A percentile compares a stretch with the other conserved stretches of the same genome.
phyloP scores from a whole-genome alignment of 805 yeast genomes.

The Kodamaea sagamina region DNA sequence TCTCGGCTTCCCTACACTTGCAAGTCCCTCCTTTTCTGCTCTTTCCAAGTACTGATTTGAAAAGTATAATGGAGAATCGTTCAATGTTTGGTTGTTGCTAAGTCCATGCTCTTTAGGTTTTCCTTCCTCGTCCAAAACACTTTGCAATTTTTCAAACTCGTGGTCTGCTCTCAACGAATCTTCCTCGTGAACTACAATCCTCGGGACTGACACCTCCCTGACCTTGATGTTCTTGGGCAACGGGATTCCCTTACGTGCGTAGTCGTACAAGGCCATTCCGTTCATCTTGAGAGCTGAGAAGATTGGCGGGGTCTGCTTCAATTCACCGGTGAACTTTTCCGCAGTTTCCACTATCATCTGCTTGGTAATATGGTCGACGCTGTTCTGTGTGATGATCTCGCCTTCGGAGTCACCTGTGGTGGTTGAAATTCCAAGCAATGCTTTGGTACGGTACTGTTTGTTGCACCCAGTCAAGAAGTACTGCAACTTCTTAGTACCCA shows the following conservation, averaged over 20 bases:
- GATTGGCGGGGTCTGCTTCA: slow-evolving; percentile 91
- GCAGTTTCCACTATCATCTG: slow-evolving; percentile 53
- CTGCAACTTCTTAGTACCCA: slow-evolving; percentile 82
- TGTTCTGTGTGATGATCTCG: slow-evolving; percentile 61
- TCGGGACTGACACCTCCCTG: slow-evolving; percentile 64
- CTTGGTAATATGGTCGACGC: slow-evolving; percentile 55
- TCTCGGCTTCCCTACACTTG: slow-evolving; percentile 40
- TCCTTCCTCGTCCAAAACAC: slow-evolving; percentile 51
- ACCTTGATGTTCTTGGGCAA: slow-evolving; percentile 82
- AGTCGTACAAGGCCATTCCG: slow-evolving; percentile 92
- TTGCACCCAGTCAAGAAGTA: slow-evolving; percentile 70
- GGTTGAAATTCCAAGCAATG: slow-evolving; percentile 85
- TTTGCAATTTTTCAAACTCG: slow-evolving; percentile 45
- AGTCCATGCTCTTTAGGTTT: slow-evolving; percentile 46
- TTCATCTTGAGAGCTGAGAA: slow-evolving; percentile 92
- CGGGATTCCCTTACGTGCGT: slow-evolving; percentile 85
- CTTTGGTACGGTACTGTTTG: slow-evolving; percentile 81
- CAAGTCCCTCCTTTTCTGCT: slow-evolving; percentile 42
- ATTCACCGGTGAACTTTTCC: slow-evolving; percentile 72
- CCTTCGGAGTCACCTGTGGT: slow-evolving; percentile 96
- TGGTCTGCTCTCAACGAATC: slow-evolving; percentile 61
- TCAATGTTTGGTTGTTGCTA: slow-evolving; percentile 54
- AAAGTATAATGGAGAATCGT: slow-evolving; percentile 62
- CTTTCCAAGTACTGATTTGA: slow-evolving; percentile 54
- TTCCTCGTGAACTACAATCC: slow-evolving; percentile 50